Evolutionary conservation across 2,329 filamentous ascomycete species (phyloP).

Genomic region (Fusarium humuli): DNA sequence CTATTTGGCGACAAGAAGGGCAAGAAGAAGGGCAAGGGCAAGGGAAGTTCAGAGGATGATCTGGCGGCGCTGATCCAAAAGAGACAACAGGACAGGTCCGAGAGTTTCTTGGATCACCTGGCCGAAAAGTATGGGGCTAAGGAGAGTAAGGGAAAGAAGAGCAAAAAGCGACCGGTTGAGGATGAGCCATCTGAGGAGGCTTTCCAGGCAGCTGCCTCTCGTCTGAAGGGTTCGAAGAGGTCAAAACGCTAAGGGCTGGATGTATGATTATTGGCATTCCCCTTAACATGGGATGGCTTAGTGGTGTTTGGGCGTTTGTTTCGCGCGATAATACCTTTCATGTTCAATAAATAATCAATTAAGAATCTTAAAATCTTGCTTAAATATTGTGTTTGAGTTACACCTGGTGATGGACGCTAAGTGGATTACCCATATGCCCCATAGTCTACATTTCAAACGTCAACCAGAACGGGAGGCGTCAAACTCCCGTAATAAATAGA

Average conservation of each 20-base stretch:
- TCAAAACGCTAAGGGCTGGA: constrained; percentile 31
- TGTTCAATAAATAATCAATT: background rate
- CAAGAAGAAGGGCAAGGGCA: constrained; percentile 56
- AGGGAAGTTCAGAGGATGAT: constrained; percentile 60
- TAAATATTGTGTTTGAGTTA: background rate
- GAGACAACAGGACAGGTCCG: constrained; percentile 71
- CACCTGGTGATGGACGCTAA: background rate
- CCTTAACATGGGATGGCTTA: background rate
- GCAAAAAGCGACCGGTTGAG: constrained; percentile 67
- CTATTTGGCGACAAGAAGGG: constrained; percentile 68
- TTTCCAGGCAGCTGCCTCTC: constrained; percentile 68
- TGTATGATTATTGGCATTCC: background rate
- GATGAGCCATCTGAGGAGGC: constrained; percentile 73
- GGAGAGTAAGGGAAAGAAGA: constrained; percentile 60
- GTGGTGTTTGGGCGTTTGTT: constrained; percentile 17
- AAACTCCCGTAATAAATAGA: background rate
- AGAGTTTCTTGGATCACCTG: constrained; percentile 76
- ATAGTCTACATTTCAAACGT: background rate
- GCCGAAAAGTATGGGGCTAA: constrained; percentile 78
- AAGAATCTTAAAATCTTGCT: too few species aligned
- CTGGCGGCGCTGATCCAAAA: constrained; percentile 81
- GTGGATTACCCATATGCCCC: background rate
- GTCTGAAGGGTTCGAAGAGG: constrained; percentile 52
- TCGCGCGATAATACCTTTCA: background rate
- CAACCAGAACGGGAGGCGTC: background rate